Evolutionary conservation across 169 alveolate genomes (phyloP), one percentile per base, ranked within the genome.

Genomic region (Eimeria necatrix): DNA sequence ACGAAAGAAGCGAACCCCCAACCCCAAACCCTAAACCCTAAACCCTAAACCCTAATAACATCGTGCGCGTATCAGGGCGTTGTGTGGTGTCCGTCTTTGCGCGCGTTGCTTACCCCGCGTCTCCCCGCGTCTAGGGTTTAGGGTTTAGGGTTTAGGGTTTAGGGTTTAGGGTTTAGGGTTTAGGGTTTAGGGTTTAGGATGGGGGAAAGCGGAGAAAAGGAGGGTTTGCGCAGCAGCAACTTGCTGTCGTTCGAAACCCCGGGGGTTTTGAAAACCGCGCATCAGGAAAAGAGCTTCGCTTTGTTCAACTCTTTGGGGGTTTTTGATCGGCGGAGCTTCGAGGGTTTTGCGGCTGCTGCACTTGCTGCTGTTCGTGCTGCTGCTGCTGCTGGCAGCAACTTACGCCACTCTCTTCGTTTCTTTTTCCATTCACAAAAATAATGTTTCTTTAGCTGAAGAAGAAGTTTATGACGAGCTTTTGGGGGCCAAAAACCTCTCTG

Each of bases 241-340:
- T 32, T 32, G 41, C 41, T 32, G 41, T 32, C 68, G 20, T 14
- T 22, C 12, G 80, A 22, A 70, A 70, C 12, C 32, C 80, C 80
- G 5, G 80, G 32, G 12, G 46, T 46, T 1, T 7, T 87, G 3
- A 87, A 53, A 46, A 87, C 93, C 16, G 71, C 93, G 5, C 93
- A 87, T 48, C 93, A 87, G 49, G 93, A 87, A 22, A 87, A 68
- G 84, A 87, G 84, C 46, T 87, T 46, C 22, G 84, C 59, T 51
- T 41, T 87, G 93, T 87, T 87, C 20, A 20, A 16, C 3, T 12
- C 18, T n/a, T 51, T 61, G 70, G 93, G 64, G 52, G 48, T 20
- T 26, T 26, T 73, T 9, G 6, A 87, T 87, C 24, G 93, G 61
- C 59, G 6, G 26, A 1, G 1, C 18, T n/a, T 8, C 80, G 22